phyloP scores from a whole-genome alignment of 257 asterid species.

The Verbena officinalis region DNA sequence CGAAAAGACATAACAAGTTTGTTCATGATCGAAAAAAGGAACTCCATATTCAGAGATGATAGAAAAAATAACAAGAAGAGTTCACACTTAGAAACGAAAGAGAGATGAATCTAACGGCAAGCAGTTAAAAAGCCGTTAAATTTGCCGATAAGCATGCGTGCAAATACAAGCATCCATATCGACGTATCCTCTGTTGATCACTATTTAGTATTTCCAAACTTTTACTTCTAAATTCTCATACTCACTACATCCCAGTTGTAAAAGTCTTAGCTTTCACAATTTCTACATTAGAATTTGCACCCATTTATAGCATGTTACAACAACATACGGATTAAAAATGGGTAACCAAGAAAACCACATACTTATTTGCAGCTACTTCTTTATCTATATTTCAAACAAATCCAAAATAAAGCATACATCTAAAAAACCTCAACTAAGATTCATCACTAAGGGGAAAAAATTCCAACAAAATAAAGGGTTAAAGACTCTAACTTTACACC shows the following conservation, averaged over 20 bases:
- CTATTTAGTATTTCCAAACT: neutral
- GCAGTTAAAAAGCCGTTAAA: too few relatives aligned
- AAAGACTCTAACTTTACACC: conserved; percentile 10
- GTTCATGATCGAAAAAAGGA: conserved; percentile 6
- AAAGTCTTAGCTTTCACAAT: conserved; percentile 27
- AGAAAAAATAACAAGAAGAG: neutral
- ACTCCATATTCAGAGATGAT: neutral
- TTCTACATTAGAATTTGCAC: conserved; percentile 13
- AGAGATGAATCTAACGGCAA: too few relatives aligned
- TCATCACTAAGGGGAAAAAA: neutral
- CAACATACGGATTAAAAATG: neutral
- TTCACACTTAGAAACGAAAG: conserved; percentile 4
- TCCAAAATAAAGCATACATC: neutral
- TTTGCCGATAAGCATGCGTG: too few relatives aligned
- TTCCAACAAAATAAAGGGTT: neutral
- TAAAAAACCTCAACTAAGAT: neutral
- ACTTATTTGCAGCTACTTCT: conserved; percentile 1
- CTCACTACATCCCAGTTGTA: neutral
- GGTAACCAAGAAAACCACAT: neutral
- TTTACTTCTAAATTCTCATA: conserved; percentile 8
- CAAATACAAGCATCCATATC: conserved; percentile 9
- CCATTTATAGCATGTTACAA: conserved; percentile 4
- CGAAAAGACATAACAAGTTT: conserved; percentile 16
- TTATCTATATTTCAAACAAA: conserved; percentile 4
- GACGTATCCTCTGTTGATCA: conserved; percentile 1